These are phyloP conservation scores for Aureobasidium uvarum DNA, from an alignment of 2,329 filamentous ascomycete genomes.

Conservation along the genomic window DNA sequence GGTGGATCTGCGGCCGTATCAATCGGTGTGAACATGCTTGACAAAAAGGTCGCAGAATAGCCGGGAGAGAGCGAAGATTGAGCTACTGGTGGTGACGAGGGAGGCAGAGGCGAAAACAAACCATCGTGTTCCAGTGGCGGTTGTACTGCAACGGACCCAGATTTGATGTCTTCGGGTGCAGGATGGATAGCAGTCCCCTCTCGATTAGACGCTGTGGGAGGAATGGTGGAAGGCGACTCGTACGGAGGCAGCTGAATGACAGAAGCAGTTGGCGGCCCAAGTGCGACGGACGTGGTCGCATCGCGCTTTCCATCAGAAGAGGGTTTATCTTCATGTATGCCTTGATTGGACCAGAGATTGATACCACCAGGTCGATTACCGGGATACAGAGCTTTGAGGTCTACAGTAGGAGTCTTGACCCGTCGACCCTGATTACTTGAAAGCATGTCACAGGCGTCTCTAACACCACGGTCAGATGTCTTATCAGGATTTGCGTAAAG, in stretches of 20 bases:
- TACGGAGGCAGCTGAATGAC: not conserved
- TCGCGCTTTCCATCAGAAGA: not conserved
- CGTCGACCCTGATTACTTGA: not conserved
- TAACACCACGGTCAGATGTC: not conserved
- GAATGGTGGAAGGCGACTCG: not conserved
- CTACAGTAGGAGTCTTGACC: not conserved
- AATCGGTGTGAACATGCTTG: slow-evolving; percentile 4
- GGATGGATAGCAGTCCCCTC: slow-evolving; percentile 7
- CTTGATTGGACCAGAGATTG: not conserved
- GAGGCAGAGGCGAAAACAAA: not conserved
- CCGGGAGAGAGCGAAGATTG: slow-evolving; percentile 4
- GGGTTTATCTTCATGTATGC: not conserved
- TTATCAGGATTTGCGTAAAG: not conserved
- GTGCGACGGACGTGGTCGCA: not conserved
- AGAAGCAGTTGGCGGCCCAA: not conserved
- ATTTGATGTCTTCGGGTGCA: not conserved
- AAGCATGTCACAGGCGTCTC: slow-evolving; percentile 1
- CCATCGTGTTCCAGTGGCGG: not conserved
- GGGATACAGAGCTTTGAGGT: slow-evolving; percentile 2
- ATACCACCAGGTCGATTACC: slow-evolving; percentile 6
- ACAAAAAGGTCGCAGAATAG: slow-evolving; percentile 7
- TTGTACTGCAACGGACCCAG: not conserved
- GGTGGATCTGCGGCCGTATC: slow-evolving; percentile 6
- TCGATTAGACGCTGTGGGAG: not conserved
- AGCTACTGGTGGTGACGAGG: slow-evolving; percentile 6